A percentile compares a stretch with the other conserved stretches of the same genome.
phyloP scores from a whole-genome alignment of 371 early-diverging fungal genomes.

The Mucor lusitanicus region DNA sequence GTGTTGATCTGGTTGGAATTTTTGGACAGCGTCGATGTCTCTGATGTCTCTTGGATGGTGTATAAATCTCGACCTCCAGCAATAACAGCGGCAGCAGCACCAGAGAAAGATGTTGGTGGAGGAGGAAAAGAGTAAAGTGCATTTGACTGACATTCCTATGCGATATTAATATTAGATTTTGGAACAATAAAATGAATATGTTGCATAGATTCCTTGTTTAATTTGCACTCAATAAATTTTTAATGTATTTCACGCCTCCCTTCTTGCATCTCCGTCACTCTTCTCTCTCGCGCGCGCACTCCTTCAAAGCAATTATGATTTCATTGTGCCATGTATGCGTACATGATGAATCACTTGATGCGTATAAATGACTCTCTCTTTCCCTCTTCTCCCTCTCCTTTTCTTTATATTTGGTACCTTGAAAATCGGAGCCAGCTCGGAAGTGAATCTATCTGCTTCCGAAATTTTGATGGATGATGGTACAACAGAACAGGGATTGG shows the following conservation, averaged over 20 bases:
- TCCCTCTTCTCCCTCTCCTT: neutral
- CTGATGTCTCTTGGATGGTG: conserved; percentile 17
- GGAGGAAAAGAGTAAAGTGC: neutral
- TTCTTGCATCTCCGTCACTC: neutral
- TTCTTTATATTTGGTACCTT: conserved; percentile 7
- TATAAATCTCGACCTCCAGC: conserved; percentile 5
- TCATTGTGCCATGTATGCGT: neutral
- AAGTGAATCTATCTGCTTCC: neutral
- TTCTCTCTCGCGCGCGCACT: neutral
- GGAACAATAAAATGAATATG: neutral
- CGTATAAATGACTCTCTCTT: neutral
- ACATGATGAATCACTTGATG: neutral
- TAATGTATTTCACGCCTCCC: neutral
- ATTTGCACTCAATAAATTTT: neutral
- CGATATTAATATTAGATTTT: conserved; percentile 1
- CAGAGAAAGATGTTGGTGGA: neutral
- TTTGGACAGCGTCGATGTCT: neutral
- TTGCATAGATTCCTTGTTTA: neutral
- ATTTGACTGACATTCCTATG: neutral
- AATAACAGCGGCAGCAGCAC: neutral
- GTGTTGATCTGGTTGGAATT: neutral
- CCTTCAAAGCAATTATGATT: neutral
- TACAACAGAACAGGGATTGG: neutral
- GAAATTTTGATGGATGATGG: conserved; percentile 12
- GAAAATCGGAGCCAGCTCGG: conserved; percentile 16